These are phyloP conservation scores for Botrytis pseudocinerea DNA, from an alignment of 2,329 filamentous ascomycete genomes.

Conservation along the genomic window DNA sequence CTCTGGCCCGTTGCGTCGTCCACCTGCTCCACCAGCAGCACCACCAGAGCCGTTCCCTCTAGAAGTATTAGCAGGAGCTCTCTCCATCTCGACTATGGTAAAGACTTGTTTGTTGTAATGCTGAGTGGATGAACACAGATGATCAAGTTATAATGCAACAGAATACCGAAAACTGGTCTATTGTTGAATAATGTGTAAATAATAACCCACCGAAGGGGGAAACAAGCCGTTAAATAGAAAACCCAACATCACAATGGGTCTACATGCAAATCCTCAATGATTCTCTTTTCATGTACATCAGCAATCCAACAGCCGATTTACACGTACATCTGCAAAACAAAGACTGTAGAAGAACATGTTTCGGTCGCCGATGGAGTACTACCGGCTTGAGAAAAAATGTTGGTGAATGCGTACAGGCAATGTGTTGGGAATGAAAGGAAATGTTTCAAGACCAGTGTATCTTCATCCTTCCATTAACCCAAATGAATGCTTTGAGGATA, in stretches of 20 bases:
- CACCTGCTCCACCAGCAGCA: not conserved
- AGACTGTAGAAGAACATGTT: not conserved
- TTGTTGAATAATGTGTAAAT: not conserved
- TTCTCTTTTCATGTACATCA: not conserved
- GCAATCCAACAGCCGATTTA: not conserved
- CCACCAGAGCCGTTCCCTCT: not conserved
- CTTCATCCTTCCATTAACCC: not conserved
- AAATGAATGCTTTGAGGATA: not conserved
- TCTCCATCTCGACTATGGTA: not conserved
- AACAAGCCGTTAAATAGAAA: not conserved
- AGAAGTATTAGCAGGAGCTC: not conserved
- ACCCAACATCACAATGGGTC: not conserved
- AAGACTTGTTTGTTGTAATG: not conserved
- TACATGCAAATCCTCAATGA: not conserved
- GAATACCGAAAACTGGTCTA: not conserved
- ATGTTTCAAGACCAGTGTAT: not conserved
- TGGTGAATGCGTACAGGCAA: not conserved
- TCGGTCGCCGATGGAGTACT: not conserved
- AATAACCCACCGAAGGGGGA: not conserved
- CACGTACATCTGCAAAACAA: not conserved
- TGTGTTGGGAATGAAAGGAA: not conserved
- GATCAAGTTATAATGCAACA: not conserved
- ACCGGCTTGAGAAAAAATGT: not conserved
- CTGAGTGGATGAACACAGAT: not conserved
- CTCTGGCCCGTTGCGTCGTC: rapidly evolving